These are phyloP conservation scores for Trypanosoma caninum DNA, from an alignment of 208 protist genomes.

Conservation along the genomic window DNA sequence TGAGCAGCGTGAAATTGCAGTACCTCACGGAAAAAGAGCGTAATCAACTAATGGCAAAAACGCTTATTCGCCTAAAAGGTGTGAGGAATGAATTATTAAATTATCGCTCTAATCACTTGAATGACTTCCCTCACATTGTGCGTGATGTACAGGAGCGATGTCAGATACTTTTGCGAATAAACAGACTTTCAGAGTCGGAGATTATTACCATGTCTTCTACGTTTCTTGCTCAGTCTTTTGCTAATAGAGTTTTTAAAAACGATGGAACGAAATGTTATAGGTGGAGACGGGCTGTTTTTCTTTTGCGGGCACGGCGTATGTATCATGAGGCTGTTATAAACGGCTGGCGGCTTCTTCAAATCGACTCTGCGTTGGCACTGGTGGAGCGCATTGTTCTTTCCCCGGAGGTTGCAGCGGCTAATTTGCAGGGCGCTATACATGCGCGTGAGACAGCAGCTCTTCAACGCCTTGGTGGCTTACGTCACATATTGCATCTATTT, in stretches of 20 bases:
- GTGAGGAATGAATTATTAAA: slow-evolving; percentile 26
- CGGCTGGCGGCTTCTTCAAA: slow-evolving; percentile 12
- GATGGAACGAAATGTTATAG: neutral
- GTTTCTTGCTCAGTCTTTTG: slow-evolving; percentile 17
- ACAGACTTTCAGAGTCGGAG: slow-evolving; percentile 7
- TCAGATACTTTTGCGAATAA: slow-evolving; percentile 17
- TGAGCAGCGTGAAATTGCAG: slow-evolving; percentile 14
- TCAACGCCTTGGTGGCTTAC: slow-evolving; percentile 35
- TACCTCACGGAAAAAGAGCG: slow-evolving; percentile 6
- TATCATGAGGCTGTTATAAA: slow-evolving; percentile 20
- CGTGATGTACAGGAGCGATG: slow-evolving; percentile 19
- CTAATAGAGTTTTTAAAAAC: neutral
- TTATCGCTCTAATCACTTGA: slow-evolving; percentile 15
- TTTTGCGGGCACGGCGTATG: slow-evolving; percentile 20
- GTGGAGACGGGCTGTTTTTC: slow-evolving; percentile 13
- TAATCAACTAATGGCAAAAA: slow-evolving; percentile 8
- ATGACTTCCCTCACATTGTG: slow-evolving; percentile 10
- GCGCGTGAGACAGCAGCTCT: slow-evolving; percentile 33
- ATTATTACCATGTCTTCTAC: slow-evolving; percentile 4
- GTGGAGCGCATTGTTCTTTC: slow-evolving; percentile 31
- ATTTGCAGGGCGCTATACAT: slow-evolving; percentile 24
- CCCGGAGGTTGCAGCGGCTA: slow-evolving; percentile 12
- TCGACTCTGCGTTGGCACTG: slow-evolving; percentile 19
- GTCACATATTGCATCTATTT: slow-evolving; percentile 31
- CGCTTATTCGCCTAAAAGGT: slow-evolving; percentile 15